Evolutionary conservation across 2,329 filamentous ascomycete genomes (phyloP).

Genomic region (Albophoma yamanashiensis): DNA sequence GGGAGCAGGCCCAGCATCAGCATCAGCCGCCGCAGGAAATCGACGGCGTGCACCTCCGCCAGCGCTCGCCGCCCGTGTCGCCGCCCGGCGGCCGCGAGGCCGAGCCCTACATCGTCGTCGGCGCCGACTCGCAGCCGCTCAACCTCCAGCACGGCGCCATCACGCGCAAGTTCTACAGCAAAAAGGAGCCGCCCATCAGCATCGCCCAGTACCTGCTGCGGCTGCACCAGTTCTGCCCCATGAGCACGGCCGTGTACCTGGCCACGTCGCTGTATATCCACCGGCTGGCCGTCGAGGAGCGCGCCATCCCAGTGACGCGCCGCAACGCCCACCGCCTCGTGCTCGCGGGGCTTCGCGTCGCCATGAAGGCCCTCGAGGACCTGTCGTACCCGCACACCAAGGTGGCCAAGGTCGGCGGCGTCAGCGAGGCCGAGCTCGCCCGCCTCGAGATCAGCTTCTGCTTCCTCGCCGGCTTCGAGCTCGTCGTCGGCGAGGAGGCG

Average conservation of each 20-base stretch:
- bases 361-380: constrained; percentile 94
- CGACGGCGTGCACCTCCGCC: constrained; percentile 44
- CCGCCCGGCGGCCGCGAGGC: constrained; percentile 11
- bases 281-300: constrained; percentile 66
- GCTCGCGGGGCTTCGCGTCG: constrained; percentile 73
- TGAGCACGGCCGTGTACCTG: constrained; percentile 88
- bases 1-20: constrained; percentile 9
- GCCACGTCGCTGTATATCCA: constrained; percentile 83
- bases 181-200: constrained; percentile 71
- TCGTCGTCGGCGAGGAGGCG: constrained; percentile 40
- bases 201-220: constrained; percentile 78
- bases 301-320: constrained; percentile 67
- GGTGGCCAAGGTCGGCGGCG: constrained; percentile 79
- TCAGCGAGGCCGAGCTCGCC: constrained; percentile 70
- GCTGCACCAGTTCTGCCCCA: constrained; percentile 83
- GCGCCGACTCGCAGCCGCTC: constrained; percentile 61
- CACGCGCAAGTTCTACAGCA: constrained; percentile 87
- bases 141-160: constrained; percentile 76
- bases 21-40: constrained; percentile 21
- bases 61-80: constrained; percentile 13
- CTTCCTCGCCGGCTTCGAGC: constrained; percentile 75
- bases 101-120: constrained; percentile 48
- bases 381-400: constrained; percentile 76
- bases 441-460: constrained; percentile 83
- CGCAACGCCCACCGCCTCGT: constrained; percentile 81